Evolutionary conservation across 2,329 filamentous ascomycete genomes (phyloP), one percentile per base, ranked within the genome.

Genomic region (Dendryphion nanum): DNA sequence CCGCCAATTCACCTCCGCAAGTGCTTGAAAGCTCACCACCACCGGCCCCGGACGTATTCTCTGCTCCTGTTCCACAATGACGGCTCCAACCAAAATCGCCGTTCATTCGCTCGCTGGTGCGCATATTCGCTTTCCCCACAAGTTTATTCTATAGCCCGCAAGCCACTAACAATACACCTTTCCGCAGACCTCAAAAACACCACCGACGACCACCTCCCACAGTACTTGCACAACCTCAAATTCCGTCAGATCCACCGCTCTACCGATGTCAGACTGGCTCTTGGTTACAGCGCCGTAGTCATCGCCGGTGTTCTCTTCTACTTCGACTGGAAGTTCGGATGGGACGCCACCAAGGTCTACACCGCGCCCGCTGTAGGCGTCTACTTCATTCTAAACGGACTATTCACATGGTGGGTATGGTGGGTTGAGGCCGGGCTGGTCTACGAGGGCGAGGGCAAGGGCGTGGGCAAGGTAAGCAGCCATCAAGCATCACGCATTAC

Each of bases 271-370:
- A 87, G 89, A 37, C 82, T 98, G 31, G 77, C 74, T 1, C 75
- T 98, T 6, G 93, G 93, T 47, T 97, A 94, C 70, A 68, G 75
- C 15, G 86, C 89, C 44, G 89, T 97, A 56, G 65, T 77, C 42
- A 82, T 96, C 45, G 85, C 89, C 14, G 90, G 77, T 16, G 85
- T 81, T 44, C 89, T 88, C 55, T 97, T 97, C 74, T 82, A 81
- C 46, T 90, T 89, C 72, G 93, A 98, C 76, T 95, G 89, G 73
- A 88, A 87, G 61, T 75, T 89, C 33, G 91, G 90, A 53, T 97
- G 93, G 77, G 88, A 95, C 47, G 74, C 70, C 44, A 95, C 90
- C 14, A 94, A 93, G 68, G 71, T 77, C 47, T 91, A 83, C 72
- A 94, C 91, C 0, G 78, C 86, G 3, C 78, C 76, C 26, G 91